Evolutionary conservation across 306 rosid species (phyloP), one percentile per base, ranked within the genome.

Genomic region (Rubus idaeus): DNA sequence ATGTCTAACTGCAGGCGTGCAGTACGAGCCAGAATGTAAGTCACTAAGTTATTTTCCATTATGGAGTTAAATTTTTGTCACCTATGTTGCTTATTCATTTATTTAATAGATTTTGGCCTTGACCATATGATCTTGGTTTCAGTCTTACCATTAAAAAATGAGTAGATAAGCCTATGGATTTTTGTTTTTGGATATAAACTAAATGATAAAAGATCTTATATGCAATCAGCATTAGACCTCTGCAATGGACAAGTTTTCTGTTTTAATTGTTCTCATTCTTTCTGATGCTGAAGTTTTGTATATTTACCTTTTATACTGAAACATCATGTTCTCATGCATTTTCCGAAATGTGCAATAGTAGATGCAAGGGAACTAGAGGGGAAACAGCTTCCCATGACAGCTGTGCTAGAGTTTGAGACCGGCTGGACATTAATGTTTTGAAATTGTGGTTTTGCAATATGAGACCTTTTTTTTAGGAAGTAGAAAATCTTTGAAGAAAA

Each of bases 1-100:
- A 81, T 91, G 94, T 84, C 80, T 92, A 76, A 96, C 91, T 68
- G 96, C 94, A 17, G 99, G 97, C 76, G 91, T 96, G 86, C 98
- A 89, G 82, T 95, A 84, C 62, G 99, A 92, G 85, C 97, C 98
- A 72, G 91, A 87, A 37, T 75, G 99, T 92, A 86, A 88, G 97
- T 80, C 79, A 51, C 60, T 49, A 44, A 14, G 51, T 42, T 68
- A 51, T 74, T 70, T 62, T 35, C 60, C 35, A 23, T 82, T 61
- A 23, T 53, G 62, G 14, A 58, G 61, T 41, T 63, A 8, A 14
- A 45, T 52, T n/a, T 14, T 9, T 70, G 67, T 61, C 50, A 49
- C 7, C 12, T 41, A 0, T 63, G 73, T 18, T 56, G 49, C 47
- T 42, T 7, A 52, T 53, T 20, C 16, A 20, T 18, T 49, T 39